A percentile compares a stretch with the other conserved stretches of the same genome.
Conservation (phyloP, 495 filamentous ascomycete species). For the Aspergillus funiculosus region DNA sequence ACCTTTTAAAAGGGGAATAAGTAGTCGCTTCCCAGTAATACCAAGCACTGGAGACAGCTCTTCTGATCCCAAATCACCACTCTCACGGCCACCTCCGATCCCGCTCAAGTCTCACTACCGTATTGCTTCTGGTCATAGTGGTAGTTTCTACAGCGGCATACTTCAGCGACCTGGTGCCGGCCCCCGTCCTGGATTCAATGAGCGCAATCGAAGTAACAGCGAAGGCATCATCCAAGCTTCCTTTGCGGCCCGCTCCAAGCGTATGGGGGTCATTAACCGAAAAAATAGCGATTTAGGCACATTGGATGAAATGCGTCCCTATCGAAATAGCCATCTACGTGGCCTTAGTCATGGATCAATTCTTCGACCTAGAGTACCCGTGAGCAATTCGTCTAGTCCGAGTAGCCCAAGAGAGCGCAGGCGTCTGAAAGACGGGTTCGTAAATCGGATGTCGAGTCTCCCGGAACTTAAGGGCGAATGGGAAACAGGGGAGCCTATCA, state of each 20-base stretch:
- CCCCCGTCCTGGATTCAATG: conserved; percentile 59
- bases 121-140: conserved; percentile 64
- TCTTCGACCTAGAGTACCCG: conserved; percentile 51
- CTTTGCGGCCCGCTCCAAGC: conserved; percentile 51
- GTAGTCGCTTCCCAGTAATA: conserved; percentile 78
- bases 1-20: conserved; percentile 65
- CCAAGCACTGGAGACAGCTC: conserved; percentile 52
- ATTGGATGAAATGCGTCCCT: conserved; percentile 64
- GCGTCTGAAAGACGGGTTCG: conserved; percentile 50
- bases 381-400: conserved; percentile 52
- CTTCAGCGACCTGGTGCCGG: conserved; percentile 62
- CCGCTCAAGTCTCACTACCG: conserved; percentile 73
- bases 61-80: conserved; percentile 54
- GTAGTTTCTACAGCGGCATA: conserved; percentile 49
- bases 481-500: conserved; percentile 53
- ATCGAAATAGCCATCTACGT: conserved; percentile 73
- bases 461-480: conserved; percentile 71
- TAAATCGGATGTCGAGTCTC: conserved; percentile 73
- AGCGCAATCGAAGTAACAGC: conserved; percentile 83
- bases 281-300: conserved; percentile 69
- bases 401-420: conserved; percentile 50
- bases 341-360: conserved; percentile 77
- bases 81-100: conserved; percentile 63
- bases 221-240: conserved; percentile 69
- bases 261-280: conserved; percentile 76